Conservation (phyloP, 352 stramenopile species). For the Phytophthora tubulina region DNA sequence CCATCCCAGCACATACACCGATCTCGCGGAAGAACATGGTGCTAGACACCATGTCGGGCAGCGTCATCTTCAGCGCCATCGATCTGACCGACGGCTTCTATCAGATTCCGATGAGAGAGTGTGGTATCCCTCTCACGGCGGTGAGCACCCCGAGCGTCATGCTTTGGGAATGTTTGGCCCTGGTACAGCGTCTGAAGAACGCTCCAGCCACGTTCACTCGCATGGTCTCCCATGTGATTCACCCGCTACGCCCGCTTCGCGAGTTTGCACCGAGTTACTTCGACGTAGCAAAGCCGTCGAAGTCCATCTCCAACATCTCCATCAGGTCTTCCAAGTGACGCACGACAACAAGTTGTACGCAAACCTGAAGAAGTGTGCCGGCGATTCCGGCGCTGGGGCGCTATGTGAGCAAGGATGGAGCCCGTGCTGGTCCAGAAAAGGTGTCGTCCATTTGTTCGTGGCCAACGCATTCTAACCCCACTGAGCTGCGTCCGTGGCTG, state of each 20-base stretch:
- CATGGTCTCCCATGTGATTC: conserved; percentile 3
- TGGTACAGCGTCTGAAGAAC: conserved; percentile 7
- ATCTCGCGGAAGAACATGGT: conserved; percentile 18
- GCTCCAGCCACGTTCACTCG: neutral
- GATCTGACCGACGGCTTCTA: conserved; percentile 27
- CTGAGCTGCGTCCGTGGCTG: neutral
- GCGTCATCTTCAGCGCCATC: conserved; percentile 9
- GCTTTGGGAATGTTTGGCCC: conserved; percentile 46
- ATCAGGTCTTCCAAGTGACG: conserved; percentile 35
- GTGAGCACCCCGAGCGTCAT: conserved; percentile 38
- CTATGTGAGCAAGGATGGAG: conserved; percentile 11
- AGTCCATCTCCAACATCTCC: neutral
- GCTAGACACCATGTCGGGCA: neutral
- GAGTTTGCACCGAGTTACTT: conserved; percentile 10
- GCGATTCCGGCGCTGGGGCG: conserved; percentile 40
- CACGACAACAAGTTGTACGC: conserved; percentile 34
- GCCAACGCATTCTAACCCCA: neutral
- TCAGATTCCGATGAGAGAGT: conserved; percentile 24
- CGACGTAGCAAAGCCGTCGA: neutral
- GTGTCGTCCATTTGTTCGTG: conserved; percentile 2
- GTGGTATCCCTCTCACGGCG: conserved; percentile 37
- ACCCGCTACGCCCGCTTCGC: neutral
- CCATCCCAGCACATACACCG: conserved; percentile 17
- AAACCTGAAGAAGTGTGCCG: conserved; percentile 1
- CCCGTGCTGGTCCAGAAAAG: conserved; percentile 30